A percentile compares a stretch with the other conserved stretches of the same genome.
Conservation (phyloP, 257 asterid genomes). For the Solanum tarapatanum region DNA sequence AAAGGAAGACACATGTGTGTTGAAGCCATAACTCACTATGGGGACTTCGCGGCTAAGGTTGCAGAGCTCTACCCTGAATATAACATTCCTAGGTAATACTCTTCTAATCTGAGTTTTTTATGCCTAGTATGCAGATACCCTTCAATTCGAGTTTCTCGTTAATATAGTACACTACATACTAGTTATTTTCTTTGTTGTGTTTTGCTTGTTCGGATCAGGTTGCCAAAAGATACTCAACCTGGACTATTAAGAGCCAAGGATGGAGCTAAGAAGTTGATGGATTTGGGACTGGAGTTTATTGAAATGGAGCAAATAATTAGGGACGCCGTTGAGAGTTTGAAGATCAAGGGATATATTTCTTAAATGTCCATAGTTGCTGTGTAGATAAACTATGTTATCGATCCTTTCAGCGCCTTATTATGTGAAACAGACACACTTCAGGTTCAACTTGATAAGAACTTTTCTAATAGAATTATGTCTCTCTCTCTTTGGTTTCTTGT, state of each 20-base stretch:
- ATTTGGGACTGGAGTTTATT: constrained; percentile 61
- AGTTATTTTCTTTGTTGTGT: neutral
- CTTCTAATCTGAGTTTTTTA: neutral
- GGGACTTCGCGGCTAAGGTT: constrained; percentile 75
- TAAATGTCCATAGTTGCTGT: constrained; percentile 1
- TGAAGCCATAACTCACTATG: constrained; percentile 62
- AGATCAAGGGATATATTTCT: constrained; percentile 48
- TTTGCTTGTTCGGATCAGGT: constrained; percentile 21
- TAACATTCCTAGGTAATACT: constrained; percentile 47
- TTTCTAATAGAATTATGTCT: neutral
- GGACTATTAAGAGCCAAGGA: constrained; percentile 54
- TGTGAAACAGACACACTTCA: neutral
- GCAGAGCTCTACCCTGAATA: constrained; percentile 68
- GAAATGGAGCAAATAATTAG: constrained; percentile 65
- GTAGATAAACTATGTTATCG: neutral
- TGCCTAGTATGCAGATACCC: neutral
- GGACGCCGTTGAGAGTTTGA: constrained; percentile 72
- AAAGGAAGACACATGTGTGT: constrained; percentile 71
- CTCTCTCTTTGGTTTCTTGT: neutral
- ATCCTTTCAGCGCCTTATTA: neutral
- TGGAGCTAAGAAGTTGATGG: constrained; percentile 54
- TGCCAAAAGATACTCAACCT: constrained; percentile 65
- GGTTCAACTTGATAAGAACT: neutral
- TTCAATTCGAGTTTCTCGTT: neutral
- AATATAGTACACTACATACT: neutral